Evolutionary conservation across 192 early-diverging fungal species (phyloP).

Genomic region (Geosiphon pyriformis): DNA sequence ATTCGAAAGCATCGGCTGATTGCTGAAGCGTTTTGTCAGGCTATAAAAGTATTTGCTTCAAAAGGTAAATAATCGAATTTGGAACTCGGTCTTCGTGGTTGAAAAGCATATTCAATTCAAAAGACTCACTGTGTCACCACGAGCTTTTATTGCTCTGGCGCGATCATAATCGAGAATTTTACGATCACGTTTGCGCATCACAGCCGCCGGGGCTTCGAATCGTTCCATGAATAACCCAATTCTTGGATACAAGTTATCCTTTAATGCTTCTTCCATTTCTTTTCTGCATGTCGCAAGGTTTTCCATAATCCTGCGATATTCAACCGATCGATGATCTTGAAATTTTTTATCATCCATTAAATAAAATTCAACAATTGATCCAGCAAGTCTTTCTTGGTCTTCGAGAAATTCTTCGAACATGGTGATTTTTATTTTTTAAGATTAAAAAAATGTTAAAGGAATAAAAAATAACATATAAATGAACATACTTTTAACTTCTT

Average conservation of each 20-base stretch:
- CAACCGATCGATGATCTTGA: background rate
- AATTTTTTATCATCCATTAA: background rate
- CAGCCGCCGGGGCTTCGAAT: conserved; percentile 58
- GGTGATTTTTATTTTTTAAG: too few relatives aligned
- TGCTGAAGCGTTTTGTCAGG: conserved; percentile 61
- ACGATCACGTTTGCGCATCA: conserved; percentile 68
- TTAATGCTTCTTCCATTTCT: conserved; percentile 26
- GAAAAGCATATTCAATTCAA: background rate
- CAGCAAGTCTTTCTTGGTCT: conserved; percentile 43
- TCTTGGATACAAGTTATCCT: conserved; percentile 39
- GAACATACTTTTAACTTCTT: conserved; percentile 38
- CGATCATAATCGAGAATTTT: conserved; percentile 72
- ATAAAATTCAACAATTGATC: conserved; percentile 57
- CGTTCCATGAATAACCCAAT: conserved; percentile 44
- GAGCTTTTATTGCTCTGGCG: conserved; percentile 49
- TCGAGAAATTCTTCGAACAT: conserved; percentile 48
- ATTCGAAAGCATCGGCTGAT: conserved; percentile 57
- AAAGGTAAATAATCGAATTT: background rate
- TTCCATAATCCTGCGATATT: conserved; percentile 14
- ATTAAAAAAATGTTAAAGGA: too few relatives aligned
- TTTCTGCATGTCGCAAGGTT: conserved; percentile 9
- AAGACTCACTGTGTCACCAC: conserved; percentile 48
- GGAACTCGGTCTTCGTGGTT: background rate
- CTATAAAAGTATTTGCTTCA: conserved; percentile 18
- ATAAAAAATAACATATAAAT: too few relatives aligned